phyloP scores from a whole-genome alignment of 2,329 filamentous ascomycete species.

The Fusarium sp. region DNA sequence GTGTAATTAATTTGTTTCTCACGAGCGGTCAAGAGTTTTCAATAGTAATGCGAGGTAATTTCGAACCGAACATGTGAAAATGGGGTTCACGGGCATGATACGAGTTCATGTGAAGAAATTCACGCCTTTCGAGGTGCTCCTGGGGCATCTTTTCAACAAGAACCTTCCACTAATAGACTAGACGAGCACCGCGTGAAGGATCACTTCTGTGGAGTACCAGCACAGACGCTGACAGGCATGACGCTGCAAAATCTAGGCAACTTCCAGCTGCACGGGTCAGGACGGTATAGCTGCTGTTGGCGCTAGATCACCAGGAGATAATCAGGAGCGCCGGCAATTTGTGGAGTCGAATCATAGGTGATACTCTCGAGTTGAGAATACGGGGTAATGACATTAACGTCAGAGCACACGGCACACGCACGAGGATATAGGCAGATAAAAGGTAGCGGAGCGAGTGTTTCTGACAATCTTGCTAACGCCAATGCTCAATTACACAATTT shows the following conservation, averaged over 20 bases:
- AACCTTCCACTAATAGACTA: background rate
- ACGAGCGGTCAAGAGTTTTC: background rate
- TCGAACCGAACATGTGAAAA: background rate
- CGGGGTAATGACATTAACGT: background rate
- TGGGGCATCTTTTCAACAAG: background rate
- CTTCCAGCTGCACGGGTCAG: background rate
- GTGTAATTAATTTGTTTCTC: background rate
- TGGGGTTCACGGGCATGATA: background rate
- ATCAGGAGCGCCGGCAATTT: background rate
- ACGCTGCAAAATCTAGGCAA: background rate
- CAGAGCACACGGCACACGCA: no score
- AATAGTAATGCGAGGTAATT: background rate
- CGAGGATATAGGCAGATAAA: background rate
- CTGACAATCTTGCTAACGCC: background rate
- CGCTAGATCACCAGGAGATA: background rate
- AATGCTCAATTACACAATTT: background rate
- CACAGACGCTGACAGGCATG: background rate
- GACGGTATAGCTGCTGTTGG: background rate
- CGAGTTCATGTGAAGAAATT: background rate
- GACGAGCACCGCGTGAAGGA: background rate
- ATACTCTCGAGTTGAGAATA: background rate
- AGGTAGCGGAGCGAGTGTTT: background rate
- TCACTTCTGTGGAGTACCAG: background rate
- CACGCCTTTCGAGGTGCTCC: background rate
- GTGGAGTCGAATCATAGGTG: background rate